Conservation (phyloP, 306 rosid genomes). For the Glycine soja region DNA sequence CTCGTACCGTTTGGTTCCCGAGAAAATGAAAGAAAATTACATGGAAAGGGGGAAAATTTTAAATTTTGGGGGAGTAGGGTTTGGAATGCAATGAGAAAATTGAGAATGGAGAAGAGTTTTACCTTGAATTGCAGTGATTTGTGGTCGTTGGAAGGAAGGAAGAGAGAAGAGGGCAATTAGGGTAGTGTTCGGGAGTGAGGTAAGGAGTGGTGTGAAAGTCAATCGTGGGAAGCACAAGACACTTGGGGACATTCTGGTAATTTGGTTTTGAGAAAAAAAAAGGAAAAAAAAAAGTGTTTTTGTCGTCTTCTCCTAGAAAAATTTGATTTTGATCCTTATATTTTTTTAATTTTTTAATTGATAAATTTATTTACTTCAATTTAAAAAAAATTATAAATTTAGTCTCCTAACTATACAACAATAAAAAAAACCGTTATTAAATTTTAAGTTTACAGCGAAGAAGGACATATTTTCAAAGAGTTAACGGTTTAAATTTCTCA, state of each 20-base stretch:
- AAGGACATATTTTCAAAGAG: too few species aligned
- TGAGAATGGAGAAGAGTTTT: constrained; percentile 31
- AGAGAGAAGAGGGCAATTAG: constrained; percentile 33
- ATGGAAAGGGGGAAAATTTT: not conserved
- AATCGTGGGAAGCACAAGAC: not conserved
- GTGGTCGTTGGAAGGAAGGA: not conserved
- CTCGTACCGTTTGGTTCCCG: constrained; percentile 28
- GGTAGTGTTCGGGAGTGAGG: constrained; percentile 24
- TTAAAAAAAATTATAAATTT: too few species aligned
- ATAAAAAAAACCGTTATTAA: too few species aligned
- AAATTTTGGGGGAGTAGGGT: not conserved
- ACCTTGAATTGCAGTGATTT: constrained; percentile 35
- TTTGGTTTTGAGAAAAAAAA: not conserved
- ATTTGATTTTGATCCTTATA: too few species aligned
- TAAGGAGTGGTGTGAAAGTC: too few species aligned
- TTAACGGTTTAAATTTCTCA: too few species aligned
- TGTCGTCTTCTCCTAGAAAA: too few species aligned
- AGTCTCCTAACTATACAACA: too few species aligned
- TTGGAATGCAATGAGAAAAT: not conserved
- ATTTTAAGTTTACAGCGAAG: too few species aligned
- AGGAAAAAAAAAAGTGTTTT: too few species aligned
- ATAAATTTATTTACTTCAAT: too few species aligned
- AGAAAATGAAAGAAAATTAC: constrained; percentile 21
- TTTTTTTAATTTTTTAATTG: too few species aligned
- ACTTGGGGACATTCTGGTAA: constrained; percentile 35